These are phyloP conservation scores for Pestalotiopsis sp. DNA, from an alignment of 2,329 filamentous ascomycete species.

Conservation along the genomic window DNA sequence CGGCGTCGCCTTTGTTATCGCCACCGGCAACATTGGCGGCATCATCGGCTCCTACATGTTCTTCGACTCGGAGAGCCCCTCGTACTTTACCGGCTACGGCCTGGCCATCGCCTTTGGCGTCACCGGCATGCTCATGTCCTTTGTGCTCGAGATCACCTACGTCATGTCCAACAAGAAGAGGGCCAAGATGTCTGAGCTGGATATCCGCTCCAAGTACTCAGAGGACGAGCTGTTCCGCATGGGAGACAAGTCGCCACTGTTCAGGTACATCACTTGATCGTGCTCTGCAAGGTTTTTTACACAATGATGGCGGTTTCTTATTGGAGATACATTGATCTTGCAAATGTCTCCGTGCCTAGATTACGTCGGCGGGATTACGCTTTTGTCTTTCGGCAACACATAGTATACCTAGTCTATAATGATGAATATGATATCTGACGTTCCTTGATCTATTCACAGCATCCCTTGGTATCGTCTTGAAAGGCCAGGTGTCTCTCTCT, in stretches of 20 bases:
- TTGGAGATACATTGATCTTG: background rate
- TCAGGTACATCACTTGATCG: slow-evolving; percentile 11
- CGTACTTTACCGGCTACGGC: slow-evolving; percentile 38
- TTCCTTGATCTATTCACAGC: too few species aligned
- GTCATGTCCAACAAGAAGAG: slow-evolving; percentile 14
- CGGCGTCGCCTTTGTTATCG: slow-evolving; percentile 41
- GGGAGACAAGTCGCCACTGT: slow-evolving; percentile 19
- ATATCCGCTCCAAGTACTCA: slow-evolving; percentile 13
- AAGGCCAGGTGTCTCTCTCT: slow-evolving; percentile 8
- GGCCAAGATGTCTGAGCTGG: slow-evolving; percentile 13
- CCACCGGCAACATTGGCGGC: slow-evolving; percentile 42
- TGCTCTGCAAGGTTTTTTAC: background rate
- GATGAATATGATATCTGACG: background rate
- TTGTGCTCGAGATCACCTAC: slow-evolving; percentile 30
- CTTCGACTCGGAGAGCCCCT: slow-evolving; percentile 34
- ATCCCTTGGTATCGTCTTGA: background rate
- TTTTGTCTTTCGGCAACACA: too few species aligned
- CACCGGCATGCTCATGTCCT: slow-evolving; percentile 29
- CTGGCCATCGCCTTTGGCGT: slow-evolving; percentile 34
- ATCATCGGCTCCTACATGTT: slow-evolving; percentile 44
- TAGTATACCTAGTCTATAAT: background rate
- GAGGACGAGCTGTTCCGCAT: slow-evolving; percentile 17
- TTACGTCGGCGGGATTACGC: too few species aligned
- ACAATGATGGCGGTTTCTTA: background rate
- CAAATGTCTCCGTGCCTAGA: too few species aligned